Evolutionary conservation across 176 grass and related monocot genomes (phyloP).

Genomic region (Avena eriantha): DNA sequence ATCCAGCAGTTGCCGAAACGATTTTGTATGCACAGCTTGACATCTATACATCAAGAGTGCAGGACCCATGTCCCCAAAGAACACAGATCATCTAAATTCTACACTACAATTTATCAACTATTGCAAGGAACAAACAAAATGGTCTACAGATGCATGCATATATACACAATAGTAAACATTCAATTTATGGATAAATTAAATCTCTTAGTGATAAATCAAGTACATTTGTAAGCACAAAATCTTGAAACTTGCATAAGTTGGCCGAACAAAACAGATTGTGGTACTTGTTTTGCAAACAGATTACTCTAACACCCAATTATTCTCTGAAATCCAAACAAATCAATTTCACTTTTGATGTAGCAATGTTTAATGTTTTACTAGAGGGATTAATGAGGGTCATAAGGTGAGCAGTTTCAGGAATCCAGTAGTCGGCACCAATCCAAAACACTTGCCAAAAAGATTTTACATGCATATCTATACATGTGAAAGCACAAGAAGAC

Average conservation of each 20-base stretch:
- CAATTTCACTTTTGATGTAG: background rate
- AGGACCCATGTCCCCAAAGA: background rate
- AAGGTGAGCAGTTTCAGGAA: background rate
- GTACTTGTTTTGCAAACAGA: too few species aligned
- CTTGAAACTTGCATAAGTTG: too few species aligned
- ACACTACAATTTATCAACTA: background rate
- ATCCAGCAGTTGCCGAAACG: background rate
- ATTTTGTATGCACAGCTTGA: background rate
- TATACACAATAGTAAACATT: background rate
- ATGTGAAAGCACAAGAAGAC: background rate
- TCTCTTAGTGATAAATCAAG: background rate
- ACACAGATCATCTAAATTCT: background rate
- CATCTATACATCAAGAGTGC: background rate
- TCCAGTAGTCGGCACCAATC: background rate
- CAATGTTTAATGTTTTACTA: background rate
- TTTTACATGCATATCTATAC: background rate
- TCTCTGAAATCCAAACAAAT: background rate
- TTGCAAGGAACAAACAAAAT: background rate
- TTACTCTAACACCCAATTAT: background rate
- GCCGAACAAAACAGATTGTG: too few species aligned
- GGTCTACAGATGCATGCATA: background rate
- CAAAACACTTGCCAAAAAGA: background rate
- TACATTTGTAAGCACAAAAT: background rate
- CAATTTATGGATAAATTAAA: background rate
- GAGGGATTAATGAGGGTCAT: background rate